Evolutionary conservation across 805 yeast genomes (phyloP).

Genomic region (Cyberlindnera maritima): DNA sequence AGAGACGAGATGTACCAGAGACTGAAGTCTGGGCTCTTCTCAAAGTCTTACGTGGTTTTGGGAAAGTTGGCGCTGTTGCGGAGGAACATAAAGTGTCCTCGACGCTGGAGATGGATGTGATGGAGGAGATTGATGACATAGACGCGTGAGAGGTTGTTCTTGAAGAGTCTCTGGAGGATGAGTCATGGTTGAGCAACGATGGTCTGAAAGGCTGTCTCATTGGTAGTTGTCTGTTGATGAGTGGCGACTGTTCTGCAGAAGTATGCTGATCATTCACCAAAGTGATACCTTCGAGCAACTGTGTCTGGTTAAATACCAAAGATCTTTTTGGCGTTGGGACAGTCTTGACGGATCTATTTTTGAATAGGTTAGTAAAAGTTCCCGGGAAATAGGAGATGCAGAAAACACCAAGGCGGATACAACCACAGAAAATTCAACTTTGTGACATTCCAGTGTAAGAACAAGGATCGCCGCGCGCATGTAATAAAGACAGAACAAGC

Average conservation of each 20-base stretch:
- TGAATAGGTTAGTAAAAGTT: constrained; percentile 6
- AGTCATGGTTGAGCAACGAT: constrained; percentile 8
- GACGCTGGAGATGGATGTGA: constrained; percentile 24
- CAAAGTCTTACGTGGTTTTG: constrained; percentile 14
- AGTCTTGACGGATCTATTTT: constrained; percentile 3
- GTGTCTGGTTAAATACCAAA: constrained; percentile 11
- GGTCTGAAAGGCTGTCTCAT: constrained; percentile 9
- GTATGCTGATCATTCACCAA: constrained; percentile 2
- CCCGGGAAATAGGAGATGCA: not conserved
- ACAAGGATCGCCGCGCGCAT: constrained; percentile 1
- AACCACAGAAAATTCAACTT: constrained; percentile 6
- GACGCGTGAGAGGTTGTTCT: constrained; percentile 26
- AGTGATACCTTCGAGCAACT: constrained; percentile 8
- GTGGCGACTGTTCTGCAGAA: constrained; percentile 9
- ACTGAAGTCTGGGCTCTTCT: constrained; percentile 24
- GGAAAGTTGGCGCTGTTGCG: constrained; percentile 5
- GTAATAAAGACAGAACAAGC: not conserved
- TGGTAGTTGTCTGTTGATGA: constrained; percentile 3
- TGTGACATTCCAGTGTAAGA: constrained; percentile 10
- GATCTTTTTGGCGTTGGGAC: constrained; percentile 23
- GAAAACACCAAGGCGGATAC: not conserved
- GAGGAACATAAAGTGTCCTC: constrained; percentile 14
- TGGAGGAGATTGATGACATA: constrained; percentile 22
- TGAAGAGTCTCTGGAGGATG: constrained; percentile 11
- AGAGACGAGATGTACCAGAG: constrained; percentile 10